phyloP scores from a whole-genome alignment of 1,139 yeast species.

The Zygotorulaspora mrakii region DNA sequence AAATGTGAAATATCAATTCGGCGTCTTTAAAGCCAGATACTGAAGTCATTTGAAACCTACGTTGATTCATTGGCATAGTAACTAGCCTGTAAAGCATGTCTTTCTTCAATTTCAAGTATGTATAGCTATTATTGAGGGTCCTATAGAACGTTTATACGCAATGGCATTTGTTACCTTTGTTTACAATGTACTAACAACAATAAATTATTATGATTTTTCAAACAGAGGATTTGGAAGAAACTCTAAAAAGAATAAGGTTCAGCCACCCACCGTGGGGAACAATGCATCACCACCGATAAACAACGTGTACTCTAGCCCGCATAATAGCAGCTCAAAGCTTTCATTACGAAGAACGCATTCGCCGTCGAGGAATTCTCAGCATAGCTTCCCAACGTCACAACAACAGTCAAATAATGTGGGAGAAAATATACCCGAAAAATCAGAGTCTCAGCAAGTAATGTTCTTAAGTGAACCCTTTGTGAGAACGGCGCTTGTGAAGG shows the following conservation, averaged over 20 bases:
- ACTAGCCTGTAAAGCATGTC: constrained; percentile 17
- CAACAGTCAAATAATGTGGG: constrained; percentile 17
- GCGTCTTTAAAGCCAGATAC: too few relatives aligned
- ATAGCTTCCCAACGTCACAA: constrained; percentile 15
- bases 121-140: neutral
- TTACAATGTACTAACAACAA: constrained; percentile 5
- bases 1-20: too few relatives aligned
- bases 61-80: too few relatives aligned
- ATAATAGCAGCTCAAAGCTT: constrained; percentile 38
- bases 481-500: constrained; percentile 90
- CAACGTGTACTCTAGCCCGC: constrained; percentile 33
- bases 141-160: too few relatives aligned
- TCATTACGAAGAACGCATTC: constrained; percentile 39
- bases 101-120: constrained; percentile 31
- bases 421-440: constrained; percentile 44
- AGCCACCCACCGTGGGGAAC: constrained; percentile 15
- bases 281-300: constrained; percentile 20
- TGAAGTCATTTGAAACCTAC: too few relatives aligned
- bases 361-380: constrained; percentile 30
- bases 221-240: constrained; percentile 41
- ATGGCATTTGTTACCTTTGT: neutral
- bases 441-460: constrained; percentile 33
- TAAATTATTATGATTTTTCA: neutral
- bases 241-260: constrained; percentile 40
- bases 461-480: constrained; percentile 92